These are phyloP conservation scores for Sordaria brevicollis DNA, from an alignment of 495 filamentous ascomycete species.

Conservation along the genomic window DNA sequence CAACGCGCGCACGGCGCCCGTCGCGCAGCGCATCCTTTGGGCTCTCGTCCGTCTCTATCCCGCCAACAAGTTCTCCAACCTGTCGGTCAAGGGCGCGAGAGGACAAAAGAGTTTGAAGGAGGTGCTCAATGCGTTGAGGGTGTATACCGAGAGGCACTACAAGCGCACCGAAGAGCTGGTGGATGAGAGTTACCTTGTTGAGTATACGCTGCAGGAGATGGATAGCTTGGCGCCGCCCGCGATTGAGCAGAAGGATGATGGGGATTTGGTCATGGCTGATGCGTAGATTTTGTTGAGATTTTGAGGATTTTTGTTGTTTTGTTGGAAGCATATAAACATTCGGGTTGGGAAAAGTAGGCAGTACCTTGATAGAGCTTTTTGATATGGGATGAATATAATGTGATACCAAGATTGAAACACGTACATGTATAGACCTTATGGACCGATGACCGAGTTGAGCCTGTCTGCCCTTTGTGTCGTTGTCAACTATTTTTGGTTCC, in stretches of 20 bases:
- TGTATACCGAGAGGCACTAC: conserved; percentile 89
- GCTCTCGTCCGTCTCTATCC: conserved; percentile 70
- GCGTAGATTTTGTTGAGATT: conserved; percentile 6
- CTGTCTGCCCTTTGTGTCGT: neutral
- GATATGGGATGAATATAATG: neutral
- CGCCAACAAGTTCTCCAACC: conserved; percentile 50
- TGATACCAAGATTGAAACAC: neutral
- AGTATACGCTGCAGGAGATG: conserved; percentile 91
- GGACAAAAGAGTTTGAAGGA: conserved; percentile 64
- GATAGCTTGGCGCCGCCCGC: conserved; percentile 50
- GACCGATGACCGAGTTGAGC: neutral
- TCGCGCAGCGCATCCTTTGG: conserved; percentile 79
- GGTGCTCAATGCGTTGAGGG: conserved; percentile 68
- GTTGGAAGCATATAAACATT: neutral
- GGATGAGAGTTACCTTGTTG: conserved; percentile 91
- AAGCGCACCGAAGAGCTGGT: conserved; percentile 73
- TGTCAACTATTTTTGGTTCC: neutral
- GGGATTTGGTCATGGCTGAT: conserved; percentile 33
- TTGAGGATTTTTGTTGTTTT: no score
- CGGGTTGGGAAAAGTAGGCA: neutral
- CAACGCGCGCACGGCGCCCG: conserved; percentile 72
- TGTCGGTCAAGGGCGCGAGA: conserved; percentile 51
- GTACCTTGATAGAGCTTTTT: neutral
- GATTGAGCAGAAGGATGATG: conserved; percentile 21
- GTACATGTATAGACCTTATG: neutral